Evolutionary conservation across 805 yeast species (phyloP).

Genomic region (Kluyveromyces nonfermentans): DNA sequence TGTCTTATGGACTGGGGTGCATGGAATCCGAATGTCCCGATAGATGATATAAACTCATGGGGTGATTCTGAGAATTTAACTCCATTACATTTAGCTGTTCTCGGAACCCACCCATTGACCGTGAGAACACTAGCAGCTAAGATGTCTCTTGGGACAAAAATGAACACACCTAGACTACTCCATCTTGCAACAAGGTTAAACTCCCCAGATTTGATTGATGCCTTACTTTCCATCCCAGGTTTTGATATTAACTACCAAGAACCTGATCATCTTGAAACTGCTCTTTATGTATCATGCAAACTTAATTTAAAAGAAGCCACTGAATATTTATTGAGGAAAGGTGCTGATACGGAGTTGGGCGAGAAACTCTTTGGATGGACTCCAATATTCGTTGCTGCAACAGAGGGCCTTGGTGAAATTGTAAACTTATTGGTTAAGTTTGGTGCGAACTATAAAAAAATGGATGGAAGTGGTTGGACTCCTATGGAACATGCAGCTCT

Average conservation of each 20-base stretch:
- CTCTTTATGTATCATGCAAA: conserved; percentile 73
- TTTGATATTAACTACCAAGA: conserved; percentile 59
- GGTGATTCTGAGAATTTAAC: conserved; percentile 66
- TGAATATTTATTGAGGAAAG: conserved; percentile 41
- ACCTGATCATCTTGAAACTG: conserved; percentile 58
- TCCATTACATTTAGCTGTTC: conserved; percentile 75
- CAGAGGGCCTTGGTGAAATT: conserved; percentile 62
- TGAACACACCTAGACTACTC: conserved; percentile 48
- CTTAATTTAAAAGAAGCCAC: conserved; percentile 47
- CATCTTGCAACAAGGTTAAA: conserved; percentile 53
- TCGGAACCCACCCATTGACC: conserved; percentile 76
- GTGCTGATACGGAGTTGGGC: conserved; percentile 67
- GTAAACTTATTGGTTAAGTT: conserved; percentile 44
- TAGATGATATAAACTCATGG: conserved; percentile 53
- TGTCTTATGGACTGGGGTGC: conserved; percentile 52
- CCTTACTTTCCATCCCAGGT: conserved; percentile 44
- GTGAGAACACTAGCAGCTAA: conserved; percentile 47
- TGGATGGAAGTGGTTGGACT: conserved; percentile 89
- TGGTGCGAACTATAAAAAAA: conserved; percentile 44
- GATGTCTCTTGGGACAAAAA: conserved; percentile 29
- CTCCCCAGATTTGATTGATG: conserved; percentile 44
- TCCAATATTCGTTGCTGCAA: conserved; percentile 82
- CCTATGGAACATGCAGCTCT: conserved; percentile 96
- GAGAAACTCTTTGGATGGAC: conserved; percentile 89
- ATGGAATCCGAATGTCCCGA: conserved; percentile 38